Percentiles rank a stretch among this genome's conserved stretches.
Evolutionary conservation across 352 stramenopile species (phyloP).

Genomic region (Pythium dissimile): DNA sequence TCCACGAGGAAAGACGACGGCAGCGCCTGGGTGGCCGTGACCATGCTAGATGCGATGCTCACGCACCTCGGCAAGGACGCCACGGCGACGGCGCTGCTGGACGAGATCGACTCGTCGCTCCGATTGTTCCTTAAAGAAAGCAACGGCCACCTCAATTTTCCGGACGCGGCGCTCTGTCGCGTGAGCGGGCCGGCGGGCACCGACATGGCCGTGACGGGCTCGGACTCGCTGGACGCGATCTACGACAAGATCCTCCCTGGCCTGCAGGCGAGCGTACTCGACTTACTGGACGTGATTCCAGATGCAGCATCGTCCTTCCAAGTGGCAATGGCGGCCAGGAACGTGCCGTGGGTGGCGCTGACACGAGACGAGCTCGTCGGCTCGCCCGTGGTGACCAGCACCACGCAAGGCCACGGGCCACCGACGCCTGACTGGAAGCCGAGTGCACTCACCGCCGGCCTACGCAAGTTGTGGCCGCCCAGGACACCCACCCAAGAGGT

Average conservation of each 20-base stretch:
- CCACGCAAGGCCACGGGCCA: slow-evolving; percentile 25
- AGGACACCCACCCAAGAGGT: slow-evolving; percentile 28
- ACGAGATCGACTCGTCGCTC: slow-evolving; percentile 32
- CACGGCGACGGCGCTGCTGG: slow-evolving; percentile 16
- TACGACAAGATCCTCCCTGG: slow-evolving; percentile 37
- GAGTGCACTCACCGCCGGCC: slow-evolving; percentile 27
- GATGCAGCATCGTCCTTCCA: slow-evolving; percentile 14
- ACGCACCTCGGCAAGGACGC: slow-evolving; percentile 19
- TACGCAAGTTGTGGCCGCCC: slow-evolving; percentile 42
- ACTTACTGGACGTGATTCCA: slow-evolving; percentile 28
- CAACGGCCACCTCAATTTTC: slow-evolving; percentile 37
- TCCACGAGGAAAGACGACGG: slow-evolving; percentile 41
- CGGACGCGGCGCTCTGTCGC: slow-evolving; percentile 29
- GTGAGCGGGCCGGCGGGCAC: slow-evolving; percentile 22
- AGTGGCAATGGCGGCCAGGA: slow-evolving; percentile 12
- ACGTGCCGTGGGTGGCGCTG: slow-evolving; percentile 13
- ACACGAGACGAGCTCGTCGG: slow-evolving; percentile 25
- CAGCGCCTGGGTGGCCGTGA: slow-evolving; percentile 36
- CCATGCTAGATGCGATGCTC: slow-evolving; percentile 33
- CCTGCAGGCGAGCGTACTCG: slow-evolving; percentile 19
- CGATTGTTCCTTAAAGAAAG: slow-evolving; percentile 25
- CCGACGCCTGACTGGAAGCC: slow-evolving; percentile 25
- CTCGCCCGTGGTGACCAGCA: slow-evolving; percentile 21
- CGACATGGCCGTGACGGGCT: slow-evolving; percentile 1
- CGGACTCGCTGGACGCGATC: slow-evolving; percentile 28